Conservation (phyloP, 148 eudicot genomes). For the Vaccinium darrowii region DNA sequence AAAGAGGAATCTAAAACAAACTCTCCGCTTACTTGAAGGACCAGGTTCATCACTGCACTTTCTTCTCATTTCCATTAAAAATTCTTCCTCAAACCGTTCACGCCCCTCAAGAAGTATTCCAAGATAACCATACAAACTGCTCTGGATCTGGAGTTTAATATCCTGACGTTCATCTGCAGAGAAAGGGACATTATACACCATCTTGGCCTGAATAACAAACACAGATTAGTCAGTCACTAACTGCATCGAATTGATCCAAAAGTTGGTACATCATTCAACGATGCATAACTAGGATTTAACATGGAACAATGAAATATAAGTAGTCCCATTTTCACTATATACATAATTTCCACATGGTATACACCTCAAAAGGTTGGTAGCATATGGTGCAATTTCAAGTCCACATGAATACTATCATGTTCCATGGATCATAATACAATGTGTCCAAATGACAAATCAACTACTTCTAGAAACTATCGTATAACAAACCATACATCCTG, state of each 20-base stretch:
- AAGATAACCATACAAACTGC: slow-evolving; percentile 61
- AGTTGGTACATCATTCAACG: background rate
- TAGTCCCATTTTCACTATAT: background rate
- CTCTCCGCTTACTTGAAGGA: slow-evolving; percentile 54
- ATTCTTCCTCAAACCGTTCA: slow-evolving; percentile 68
- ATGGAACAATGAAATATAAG: background rate
- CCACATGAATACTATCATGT: background rate
- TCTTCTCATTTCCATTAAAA: slow-evolving; percentile 36
- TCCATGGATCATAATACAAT: background rate
- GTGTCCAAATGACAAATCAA: background rate
- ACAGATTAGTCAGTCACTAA: slow-evolving; percentile 6
- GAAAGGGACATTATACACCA: slow-evolving; percentile 60
- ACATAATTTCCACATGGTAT: background rate
- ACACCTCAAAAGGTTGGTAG: slow-evolving; percentile 1
- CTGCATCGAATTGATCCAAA: background rate
- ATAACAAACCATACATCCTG: background rate
- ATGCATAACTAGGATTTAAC: background rate
- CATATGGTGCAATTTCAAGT: background rate
- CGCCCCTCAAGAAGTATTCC: slow-evolving; percentile 73
- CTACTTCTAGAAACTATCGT: background rate
- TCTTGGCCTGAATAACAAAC: slow-evolving; percentile 53
- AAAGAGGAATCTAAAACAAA: background rate
- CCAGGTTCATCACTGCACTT: slow-evolving; percentile 42
- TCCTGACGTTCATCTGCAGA: slow-evolving; percentile 63
- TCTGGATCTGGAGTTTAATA: slow-evolving; percentile 67